Evolutionary conservation across 129 eudicot genomes (phyloP).

Genomic region (Kitagawia praeruptora): DNA sequence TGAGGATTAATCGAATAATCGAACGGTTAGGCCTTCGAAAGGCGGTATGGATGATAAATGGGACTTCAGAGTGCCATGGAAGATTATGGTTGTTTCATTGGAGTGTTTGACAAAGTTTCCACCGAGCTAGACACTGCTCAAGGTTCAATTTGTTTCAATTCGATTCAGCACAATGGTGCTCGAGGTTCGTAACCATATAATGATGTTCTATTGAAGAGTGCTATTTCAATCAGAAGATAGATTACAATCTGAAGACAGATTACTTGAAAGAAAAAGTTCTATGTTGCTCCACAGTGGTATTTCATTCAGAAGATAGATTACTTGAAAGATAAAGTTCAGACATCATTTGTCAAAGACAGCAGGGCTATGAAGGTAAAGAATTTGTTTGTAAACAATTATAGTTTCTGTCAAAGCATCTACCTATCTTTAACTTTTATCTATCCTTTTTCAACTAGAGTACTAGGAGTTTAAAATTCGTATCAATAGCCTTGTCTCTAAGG

Average conservation of each 20-base stretch:
- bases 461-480: no score
- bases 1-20: conserved; percentile 58
- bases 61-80: no score
- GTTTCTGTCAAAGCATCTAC: background rate
- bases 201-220: no score
- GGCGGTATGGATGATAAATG: conserved; percentile 53
- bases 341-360: conserved; percentile 94
- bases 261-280: conserved; percentile 89
- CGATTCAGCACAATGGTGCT: no score
- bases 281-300: conserved; percentile 99
- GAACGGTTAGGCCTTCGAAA: conserved; percentile 18
- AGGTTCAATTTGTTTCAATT: no score
- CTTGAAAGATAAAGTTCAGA: conserved; percentile 84
- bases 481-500: no score
- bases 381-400: background rate
- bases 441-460: conserved; percentile 66
- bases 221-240: conserved; percentile 79
- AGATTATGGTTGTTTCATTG: no score
- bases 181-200: no score
- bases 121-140: no score
- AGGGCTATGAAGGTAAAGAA: conserved; percentile 88
- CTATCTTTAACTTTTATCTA: background rate
- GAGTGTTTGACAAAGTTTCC: no score
- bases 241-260: no score
- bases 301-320: conserved; percentile 82